Evolutionary conservation across 805 yeast genomes (phyloP).

Genomic region (Suhomyces sp.): DNA sequence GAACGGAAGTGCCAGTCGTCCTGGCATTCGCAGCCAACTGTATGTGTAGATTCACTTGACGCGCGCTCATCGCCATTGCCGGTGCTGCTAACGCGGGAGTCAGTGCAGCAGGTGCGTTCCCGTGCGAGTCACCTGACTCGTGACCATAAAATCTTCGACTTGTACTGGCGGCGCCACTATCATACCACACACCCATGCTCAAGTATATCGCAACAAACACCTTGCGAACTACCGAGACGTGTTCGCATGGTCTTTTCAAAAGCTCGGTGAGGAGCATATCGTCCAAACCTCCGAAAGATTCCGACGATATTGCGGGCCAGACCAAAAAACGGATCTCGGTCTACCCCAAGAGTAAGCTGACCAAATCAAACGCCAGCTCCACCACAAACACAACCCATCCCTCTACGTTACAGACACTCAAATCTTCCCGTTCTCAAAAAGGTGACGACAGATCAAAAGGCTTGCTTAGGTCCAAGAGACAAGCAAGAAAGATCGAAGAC

Average conservation of each 20-base stretch:
- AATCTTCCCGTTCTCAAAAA: background rate
- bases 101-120: background rate
- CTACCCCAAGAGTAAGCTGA: conserved; percentile 1
- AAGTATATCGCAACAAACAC: background rate
- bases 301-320: conserved; percentile 1
- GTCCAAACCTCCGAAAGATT: conserved; percentile 14
- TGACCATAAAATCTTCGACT: background rate
- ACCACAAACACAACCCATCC: background rate
- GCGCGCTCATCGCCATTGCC: background rate
- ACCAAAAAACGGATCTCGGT: conserved; percentile 2
- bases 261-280: conserved; percentile 7
- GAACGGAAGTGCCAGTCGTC: too few species aligned
- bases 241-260: background rate
- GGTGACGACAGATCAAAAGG: background rate
- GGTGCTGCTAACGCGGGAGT: background rate
- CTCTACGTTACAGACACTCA: background rate
- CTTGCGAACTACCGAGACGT: background rate
- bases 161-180: background rate
- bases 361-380: conserved; percentile 6
- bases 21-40: too few species aligned
- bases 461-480: background rate
- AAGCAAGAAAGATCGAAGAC: conserved; percentile 4
- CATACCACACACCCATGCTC: background rate
- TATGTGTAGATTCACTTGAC: background rate
- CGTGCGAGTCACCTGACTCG: background rate